These are phyloP conservation scores for Periglandula ipomoeae DNA, from an alignment of 2,329 filamentous ascomycete species.

Conservation along the genomic window DNA sequence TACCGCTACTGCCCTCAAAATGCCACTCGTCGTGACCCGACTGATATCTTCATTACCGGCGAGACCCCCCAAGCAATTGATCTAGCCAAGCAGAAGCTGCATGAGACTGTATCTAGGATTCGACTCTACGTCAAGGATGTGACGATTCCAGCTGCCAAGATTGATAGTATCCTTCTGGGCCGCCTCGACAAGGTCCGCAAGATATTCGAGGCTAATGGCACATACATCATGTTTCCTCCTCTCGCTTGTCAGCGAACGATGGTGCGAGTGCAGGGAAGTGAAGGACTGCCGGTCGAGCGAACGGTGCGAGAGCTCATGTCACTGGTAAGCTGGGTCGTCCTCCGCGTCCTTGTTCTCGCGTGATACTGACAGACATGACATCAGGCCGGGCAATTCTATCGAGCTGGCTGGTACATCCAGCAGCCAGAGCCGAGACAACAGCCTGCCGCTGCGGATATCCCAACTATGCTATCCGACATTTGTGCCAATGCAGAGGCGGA, in stretches of 20 bases:
- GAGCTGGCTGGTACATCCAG: conserved; percentile 90
- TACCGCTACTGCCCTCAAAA: conserved; percentile 83
- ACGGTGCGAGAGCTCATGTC: conserved; percentile 95
- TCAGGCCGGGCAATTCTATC: conserved; percentile 93
- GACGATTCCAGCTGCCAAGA: conserved; percentile 79
- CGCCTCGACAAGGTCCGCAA: conserved; percentile 94
- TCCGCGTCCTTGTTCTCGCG: neutral
- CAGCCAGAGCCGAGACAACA: conserved; percentile 57
- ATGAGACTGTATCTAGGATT: conserved; percentile 71
- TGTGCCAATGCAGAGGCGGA: conserved; percentile 95
- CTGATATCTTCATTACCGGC: conserved; percentile 92
- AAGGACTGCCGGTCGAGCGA: conserved; percentile 88
- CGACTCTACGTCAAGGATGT: conserved; percentile 90
- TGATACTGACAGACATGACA: neutral
- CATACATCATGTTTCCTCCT: conserved; percentile 85
- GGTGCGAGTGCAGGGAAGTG: conserved; percentile 84
- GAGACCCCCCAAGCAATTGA: conserved; percentile 77
- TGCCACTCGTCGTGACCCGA: conserved; percentile 70
- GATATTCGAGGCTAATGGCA: conserved; percentile 94
- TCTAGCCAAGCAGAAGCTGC: conserved; percentile 82
- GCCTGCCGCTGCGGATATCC: conserved; percentile 63
- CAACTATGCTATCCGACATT: conserved; percentile 88
- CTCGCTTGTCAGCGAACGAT: conserved; percentile 77
- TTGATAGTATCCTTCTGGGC: conserved; percentile 85
- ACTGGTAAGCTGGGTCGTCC: conserved; percentile 48